A percentile compares a stretch with the other conserved stretches of the same genome.
Conservation (phyloP, 306 rosid species). For the Cercis canadensis region DNA sequence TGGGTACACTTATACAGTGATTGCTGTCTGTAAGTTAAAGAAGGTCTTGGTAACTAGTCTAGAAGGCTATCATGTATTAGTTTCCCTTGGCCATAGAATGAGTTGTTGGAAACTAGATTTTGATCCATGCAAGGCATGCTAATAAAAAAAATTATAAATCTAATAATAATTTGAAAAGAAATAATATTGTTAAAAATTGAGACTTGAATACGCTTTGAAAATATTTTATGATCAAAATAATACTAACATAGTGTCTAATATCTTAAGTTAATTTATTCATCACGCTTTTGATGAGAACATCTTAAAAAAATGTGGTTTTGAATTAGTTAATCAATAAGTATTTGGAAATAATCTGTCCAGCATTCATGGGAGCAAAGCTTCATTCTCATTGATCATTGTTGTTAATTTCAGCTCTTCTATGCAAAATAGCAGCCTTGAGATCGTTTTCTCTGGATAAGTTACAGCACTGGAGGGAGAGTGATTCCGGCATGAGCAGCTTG, state of each 20-base stretch:
- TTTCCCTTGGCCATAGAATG: background rate
- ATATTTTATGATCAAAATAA: no score
- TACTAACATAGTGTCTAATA: no score
- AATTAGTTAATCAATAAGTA: slow-evolving; percentile 1
- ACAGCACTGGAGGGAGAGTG: slow-evolving; percentile 88
- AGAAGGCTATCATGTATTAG: background rate
- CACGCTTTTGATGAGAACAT: no score
- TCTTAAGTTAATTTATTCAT: no score
- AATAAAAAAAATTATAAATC: no score
- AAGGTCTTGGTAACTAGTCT: background rate
- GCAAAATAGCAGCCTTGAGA: slow-evolving; percentile 93
- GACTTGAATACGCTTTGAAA: no score
- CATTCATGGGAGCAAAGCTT: slow-evolving; percentile 29
- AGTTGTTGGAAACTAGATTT: background rate
- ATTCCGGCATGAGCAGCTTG: slow-evolving; percentile 94
- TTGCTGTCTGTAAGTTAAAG: slow-evolving; percentile 86
- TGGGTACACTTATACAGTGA: slow-evolving; percentile 82
- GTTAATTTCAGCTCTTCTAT: slow-evolving; percentile 82
- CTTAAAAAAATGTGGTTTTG: background rate
- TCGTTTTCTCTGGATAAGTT: slow-evolving; percentile 85
- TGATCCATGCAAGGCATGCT: background rate
- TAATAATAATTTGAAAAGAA: no score
- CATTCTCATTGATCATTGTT: slow-evolving; percentile 32
- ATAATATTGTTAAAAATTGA: no score
- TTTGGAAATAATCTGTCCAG: slow-evolving; percentile 9